Base-by-base conservation (phyloP, 2,329 filamentous ascomycete species). In the Sarocladium brachiariae region DNA sequence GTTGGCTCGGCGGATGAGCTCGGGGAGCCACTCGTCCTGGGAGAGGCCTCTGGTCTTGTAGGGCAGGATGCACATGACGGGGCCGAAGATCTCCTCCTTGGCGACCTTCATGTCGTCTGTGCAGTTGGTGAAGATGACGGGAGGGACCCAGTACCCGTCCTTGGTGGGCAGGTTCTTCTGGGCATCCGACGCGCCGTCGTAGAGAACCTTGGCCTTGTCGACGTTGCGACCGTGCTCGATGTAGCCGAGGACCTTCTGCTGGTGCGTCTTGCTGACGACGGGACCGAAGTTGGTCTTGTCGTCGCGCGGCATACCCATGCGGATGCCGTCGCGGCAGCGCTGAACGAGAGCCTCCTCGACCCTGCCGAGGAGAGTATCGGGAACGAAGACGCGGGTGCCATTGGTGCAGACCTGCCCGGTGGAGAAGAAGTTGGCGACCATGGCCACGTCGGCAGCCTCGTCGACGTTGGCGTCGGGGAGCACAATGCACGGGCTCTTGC, bases 381-480 rank as follows among this genome's bases (percentile, higher is more conserved):
- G 89, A 2, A 96, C 77, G 64, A 95, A 95, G 30, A 95, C 89
- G 10, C 90, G 78, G 1, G 90, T 95, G 47, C 90, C 90, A 65
- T 95, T 95, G 48, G 90, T 95, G 76, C 90, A 96, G 48, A 95
- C 89, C 68, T 96, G 90, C 25, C 90, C 90, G 0, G 87, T 87
- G 57, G 86, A 90, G 75, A 87, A 95, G 71, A 95, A 95, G 68
- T 95, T 95, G 59, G 89, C 90, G 75, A 95, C 89, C 86, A 95
- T 91, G 55, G 89, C 89, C 25, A 88, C 86, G 61, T 95, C 85
- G 30, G 89, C 90, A n/a, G 90, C 90, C 59, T 81, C 80, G 41
- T 88, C 83, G 18, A 92, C 67, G 49, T 89, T 81, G 14, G 86
- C 87, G 61, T 95, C 89, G 1, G 87, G 87, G 1, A 95, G 80